Percentiles rank a stretch among this genome's conserved stretches.
Conservation (phyloP, 306 rosid species). For the Acacia melanoxylon region DNA sequence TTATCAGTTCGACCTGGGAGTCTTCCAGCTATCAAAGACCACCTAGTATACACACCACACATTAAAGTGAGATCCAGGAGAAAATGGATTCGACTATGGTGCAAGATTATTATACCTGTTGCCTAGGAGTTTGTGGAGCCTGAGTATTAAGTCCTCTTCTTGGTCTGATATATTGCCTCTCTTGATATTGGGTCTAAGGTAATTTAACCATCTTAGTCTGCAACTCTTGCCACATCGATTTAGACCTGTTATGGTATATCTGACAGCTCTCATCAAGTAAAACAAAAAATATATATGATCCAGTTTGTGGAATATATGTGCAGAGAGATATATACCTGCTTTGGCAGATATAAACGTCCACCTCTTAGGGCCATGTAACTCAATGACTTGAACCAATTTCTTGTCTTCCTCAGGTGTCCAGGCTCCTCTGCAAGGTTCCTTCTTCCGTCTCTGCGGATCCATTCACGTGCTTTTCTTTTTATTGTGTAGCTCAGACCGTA, state of each 20-base stretch:
- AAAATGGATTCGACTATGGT: background rate
- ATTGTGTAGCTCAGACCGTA: background rate
- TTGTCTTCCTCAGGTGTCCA: conserved; percentile 44
- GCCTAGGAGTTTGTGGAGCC: conserved; percentile 71
- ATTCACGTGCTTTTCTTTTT: background rate
- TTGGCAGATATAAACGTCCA: conserved; percentile 56
- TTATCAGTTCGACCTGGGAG: conserved; percentile 47
- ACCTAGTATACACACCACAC: background rate
- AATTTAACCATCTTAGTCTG: conserved; percentile 72
- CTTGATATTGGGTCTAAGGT: conserved; percentile 66
- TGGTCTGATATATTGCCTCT: conserved; percentile 74
- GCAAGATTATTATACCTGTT: conserved; percentile 41
- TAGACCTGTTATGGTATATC: conserved; percentile 36
- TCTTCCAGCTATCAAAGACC: conserved; percentile 36
- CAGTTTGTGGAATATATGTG: background rate
- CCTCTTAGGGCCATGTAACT: conserved; percentile 34
- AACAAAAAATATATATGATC: background rate
- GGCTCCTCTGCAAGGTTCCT: conserved; percentile 15
- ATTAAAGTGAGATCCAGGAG: background rate
- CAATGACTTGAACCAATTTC: conserved; percentile 53
- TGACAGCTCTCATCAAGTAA: background rate
- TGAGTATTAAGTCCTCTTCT: conserved; percentile 67
- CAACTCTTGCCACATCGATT: conserved; percentile 75
- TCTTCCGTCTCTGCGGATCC: background rate
- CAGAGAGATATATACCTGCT: conserved; percentile 40